Percentiles rank a stretch among this genome's conserved stretches.
Conservation (phyloP, 345 rosid genomes). For the Turritis glabra region DNA sequence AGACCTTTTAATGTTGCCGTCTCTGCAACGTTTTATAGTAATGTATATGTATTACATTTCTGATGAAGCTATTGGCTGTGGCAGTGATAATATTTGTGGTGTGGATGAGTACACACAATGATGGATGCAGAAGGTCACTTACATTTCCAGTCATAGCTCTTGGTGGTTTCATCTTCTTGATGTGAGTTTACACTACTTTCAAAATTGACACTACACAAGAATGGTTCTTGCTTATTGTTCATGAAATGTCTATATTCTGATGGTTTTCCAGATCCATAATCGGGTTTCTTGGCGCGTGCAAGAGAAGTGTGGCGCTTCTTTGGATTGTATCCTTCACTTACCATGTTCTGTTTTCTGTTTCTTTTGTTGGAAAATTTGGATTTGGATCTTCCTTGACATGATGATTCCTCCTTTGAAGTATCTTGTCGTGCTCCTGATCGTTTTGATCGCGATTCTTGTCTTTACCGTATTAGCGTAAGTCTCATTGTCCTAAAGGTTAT, state of each 20-base stretch:
- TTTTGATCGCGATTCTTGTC: constrained; percentile 75
- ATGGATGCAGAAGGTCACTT: constrained; percentile 79
- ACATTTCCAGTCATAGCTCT: constrained; percentile 85
- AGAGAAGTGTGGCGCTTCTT: constrained; percentile 69
- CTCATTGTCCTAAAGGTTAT: neutral
- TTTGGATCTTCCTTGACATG: constrained; percentile 52
- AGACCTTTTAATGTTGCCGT: neutral
- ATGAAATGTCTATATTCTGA: neutral
- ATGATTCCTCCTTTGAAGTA: constrained; percentile 54
- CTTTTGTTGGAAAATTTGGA: neutral
- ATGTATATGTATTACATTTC: constrained; percentile 13
- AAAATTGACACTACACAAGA: neutral
- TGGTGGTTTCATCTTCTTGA: constrained; percentile 69
- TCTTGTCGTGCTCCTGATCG: constrained; percentile 61
- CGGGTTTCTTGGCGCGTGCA: constrained; percentile 90
- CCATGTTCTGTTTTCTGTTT: constrained; percentile 15
- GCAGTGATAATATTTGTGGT: constrained; percentile 77
- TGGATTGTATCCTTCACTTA: constrained; percentile 93
- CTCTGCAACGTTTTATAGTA: neutral
- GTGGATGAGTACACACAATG: constrained; percentile 95
- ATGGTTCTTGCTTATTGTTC: neutral
- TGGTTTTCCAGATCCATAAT: constrained; percentile 68
- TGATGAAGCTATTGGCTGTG: constrained; percentile 73
- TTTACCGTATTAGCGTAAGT: constrained; percentile 98
- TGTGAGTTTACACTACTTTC: constrained; percentile 48